These are phyloP conservation scores for Xylaria nigripes DNA, from an alignment of 495 filamentous ascomycete species.

Conservation along the genomic window DNA sequence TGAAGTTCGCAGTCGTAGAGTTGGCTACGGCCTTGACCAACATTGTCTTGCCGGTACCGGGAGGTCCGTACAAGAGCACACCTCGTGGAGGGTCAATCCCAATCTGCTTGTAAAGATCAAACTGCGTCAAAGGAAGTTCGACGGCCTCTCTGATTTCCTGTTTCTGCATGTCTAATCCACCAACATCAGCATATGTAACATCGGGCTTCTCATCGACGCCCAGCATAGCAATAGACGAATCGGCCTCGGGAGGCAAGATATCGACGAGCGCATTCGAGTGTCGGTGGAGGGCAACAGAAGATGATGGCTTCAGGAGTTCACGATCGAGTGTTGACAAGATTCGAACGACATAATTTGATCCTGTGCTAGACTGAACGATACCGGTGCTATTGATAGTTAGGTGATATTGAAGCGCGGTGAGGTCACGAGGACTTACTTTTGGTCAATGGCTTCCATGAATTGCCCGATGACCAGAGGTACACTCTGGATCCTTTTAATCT, in stretches of 20 bases:
- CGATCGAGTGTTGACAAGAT: slow-evolving; percentile 98
- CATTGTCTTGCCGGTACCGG: slow-evolving; percentile 98
- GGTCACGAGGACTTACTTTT: slow-evolving; percentile 60
- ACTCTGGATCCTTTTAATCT: slow-evolving; percentile 98
- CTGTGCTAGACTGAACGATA: slow-evolving; percentile 95
- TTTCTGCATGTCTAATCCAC: slow-evolving; percentile 98
- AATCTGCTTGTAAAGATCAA: slow-evolving; percentile 97
- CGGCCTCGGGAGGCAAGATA: slow-evolving; percentile 93
- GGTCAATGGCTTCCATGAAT: slow-evolving; percentile 99
- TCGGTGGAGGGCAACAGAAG: slow-evolving; percentile 91
- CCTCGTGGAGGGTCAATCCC: slow-evolving; percentile 96
- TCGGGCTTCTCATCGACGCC: slow-evolving; percentile 95
- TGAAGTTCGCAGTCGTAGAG: slow-evolving; percentile 96
- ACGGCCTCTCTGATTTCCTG: slow-evolving; percentile 98
- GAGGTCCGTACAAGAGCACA: slow-evolving; percentile 91
- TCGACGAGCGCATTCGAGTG: slow-evolving; percentile 98
- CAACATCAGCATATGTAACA: slow-evolving; percentile 96
- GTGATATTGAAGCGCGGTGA: neutral
- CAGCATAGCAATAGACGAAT: slow-evolving; percentile 97
- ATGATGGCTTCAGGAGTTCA: slow-evolving; percentile 93
- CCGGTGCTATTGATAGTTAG: slow-evolving; percentile 60
- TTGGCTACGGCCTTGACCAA: slow-evolving; percentile 97
- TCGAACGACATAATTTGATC: slow-evolving; percentile 97
- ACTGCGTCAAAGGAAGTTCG: slow-evolving; percentile 91
- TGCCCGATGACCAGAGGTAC: slow-evolving; percentile 96